Conservation (phyloP, 2,329 filamentous ascomycete species). For the Exserohilum rostratum region DNA sequence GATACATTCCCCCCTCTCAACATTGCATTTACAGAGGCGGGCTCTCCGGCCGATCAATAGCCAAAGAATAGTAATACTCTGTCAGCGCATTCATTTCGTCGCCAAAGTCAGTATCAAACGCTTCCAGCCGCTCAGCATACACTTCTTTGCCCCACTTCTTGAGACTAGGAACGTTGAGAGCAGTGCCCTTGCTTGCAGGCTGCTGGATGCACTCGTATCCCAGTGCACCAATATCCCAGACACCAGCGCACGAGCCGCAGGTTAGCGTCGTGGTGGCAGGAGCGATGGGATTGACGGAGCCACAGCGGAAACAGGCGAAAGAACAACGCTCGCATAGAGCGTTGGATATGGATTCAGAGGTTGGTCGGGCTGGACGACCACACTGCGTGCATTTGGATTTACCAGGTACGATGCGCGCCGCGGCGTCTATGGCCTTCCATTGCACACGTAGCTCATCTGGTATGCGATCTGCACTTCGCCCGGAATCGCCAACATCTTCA, state of each 20-base stretch:
- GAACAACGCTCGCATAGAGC: conserved; percentile 50
- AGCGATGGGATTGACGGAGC: conserved; percentile 22
- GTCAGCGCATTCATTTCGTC: conserved; percentile 46
- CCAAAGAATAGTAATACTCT: conserved; percentile 40
- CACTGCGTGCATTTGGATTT: conserved; percentile 46
- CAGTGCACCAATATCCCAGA: conserved; percentile 48
- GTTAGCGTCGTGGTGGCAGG: conserved; percentile 23
- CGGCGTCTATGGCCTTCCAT: conserved; percentile 24
- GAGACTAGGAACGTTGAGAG: conserved; percentile 23
- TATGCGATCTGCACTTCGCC: conserved; percentile 50
- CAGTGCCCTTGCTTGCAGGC: background rate
- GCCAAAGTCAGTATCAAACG: conserved; percentile 30
- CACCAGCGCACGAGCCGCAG: conserved; percentile 41
- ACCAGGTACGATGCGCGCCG: conserved; percentile 23
- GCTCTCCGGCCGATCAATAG: conserved; percentile 32
- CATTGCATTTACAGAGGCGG: conserved; percentile 13
- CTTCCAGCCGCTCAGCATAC: conserved; percentile 10
- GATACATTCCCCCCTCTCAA: no score
- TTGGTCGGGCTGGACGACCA: conserved; percentile 36
- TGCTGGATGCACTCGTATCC: conserved; percentile 46
- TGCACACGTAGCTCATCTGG: conserved; percentile 45
- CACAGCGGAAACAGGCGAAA: conserved; percentile 53
- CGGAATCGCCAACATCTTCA: conserved; percentile 50
- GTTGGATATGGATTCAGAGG: background rate
- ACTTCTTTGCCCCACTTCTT: conserved; percentile 18